These are phyloP conservation scores for Sporothrix protearum DNA, from an alignment of 2,329 filamentous ascomycete species.

Conservation along the genomic window DNA sequence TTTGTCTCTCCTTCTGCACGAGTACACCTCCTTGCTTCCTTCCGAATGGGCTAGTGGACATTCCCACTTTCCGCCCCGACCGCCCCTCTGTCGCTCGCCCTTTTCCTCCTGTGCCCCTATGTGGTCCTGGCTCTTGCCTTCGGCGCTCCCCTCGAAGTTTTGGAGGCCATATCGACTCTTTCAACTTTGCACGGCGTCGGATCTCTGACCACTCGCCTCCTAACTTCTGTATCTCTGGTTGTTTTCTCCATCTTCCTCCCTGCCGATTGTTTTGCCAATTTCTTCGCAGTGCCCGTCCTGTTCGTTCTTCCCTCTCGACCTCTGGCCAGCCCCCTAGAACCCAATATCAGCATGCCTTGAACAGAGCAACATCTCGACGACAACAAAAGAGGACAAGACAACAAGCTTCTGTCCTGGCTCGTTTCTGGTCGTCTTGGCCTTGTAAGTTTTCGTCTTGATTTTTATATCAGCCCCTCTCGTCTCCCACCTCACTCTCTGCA, in stretches of 20 bases:
- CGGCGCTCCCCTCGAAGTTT: neutral
- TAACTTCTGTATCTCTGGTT: neutral
- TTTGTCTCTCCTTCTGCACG: constrained; percentile 12
- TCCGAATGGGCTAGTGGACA: constrained; percentile 11
- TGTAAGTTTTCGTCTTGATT: neutral
- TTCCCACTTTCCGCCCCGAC: constrained; percentile 17
- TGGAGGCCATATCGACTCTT: constrained; percentile 7
- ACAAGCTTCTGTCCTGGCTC: neutral
- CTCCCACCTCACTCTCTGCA: neutral
- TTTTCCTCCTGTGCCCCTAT: neutral
- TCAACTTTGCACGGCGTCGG: neutral
- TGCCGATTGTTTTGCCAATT: constrained; percentile 5
- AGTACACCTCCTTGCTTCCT: constrained; percentile 21
- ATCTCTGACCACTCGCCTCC: neutral
- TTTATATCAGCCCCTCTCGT: neutral
- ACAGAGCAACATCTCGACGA: neutral
- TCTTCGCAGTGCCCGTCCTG: neutral
- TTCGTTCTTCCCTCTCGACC: neutral
- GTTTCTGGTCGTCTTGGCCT: neutral
- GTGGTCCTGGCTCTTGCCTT: neutral
- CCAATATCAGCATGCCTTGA: constrained; percentile 8
- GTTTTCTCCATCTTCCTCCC: constrained; percentile 10
- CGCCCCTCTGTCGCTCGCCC: neutral
- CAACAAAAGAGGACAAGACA: neutral
- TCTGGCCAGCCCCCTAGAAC: constrained; percentile 2